A percentile compares a stretch with the other conserved stretches of the same genome.
phyloP scores from a whole-genome alignment of 73 alveolate genomes.

The Paraurostyla sp. region DNA sequence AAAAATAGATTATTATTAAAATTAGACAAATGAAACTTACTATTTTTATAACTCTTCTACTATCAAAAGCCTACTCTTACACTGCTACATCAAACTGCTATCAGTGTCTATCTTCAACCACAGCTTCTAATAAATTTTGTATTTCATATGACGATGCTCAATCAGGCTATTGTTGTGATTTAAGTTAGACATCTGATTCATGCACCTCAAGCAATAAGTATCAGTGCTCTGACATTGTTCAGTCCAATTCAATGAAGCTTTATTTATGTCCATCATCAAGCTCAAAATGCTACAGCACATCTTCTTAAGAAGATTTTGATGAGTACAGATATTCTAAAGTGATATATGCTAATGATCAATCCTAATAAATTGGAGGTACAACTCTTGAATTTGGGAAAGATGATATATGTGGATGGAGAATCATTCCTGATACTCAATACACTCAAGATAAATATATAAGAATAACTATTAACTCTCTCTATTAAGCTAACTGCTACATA shows the following conservation, averaged over 20 bases:
- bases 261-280: constrained; percentile 36
- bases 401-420: constrained; percentile 51
- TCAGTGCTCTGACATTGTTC: not conserved
- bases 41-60: not conserved
- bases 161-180: constrained; percentile 39
- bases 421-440: constrained; percentile 33
- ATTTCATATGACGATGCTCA: constrained; percentile 24
- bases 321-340: constrained; percentile 16
- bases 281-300: constrained; percentile 4
- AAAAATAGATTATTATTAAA: no score
- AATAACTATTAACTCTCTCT: not conserved
- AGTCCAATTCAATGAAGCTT: constrained; percentile 32
- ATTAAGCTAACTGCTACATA: constrained; percentile 36
- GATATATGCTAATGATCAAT: constrained; percentile 2
- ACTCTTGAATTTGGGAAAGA: constrained; percentile 31
- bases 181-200: not conserved
- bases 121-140: constrained; percentile 6
- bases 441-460: constrained; percentile 5
- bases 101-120: constrained; percentile 13
- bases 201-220: not conserved
- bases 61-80: not conserved
- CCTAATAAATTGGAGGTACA: constrained; percentile 21
- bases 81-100: constrained; percentile 34
- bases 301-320: constrained; percentile 7
- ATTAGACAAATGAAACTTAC: no score